Base-by-base conservation (phyloP, 139 green algal species). In the Micractinium sp. region DNA sequence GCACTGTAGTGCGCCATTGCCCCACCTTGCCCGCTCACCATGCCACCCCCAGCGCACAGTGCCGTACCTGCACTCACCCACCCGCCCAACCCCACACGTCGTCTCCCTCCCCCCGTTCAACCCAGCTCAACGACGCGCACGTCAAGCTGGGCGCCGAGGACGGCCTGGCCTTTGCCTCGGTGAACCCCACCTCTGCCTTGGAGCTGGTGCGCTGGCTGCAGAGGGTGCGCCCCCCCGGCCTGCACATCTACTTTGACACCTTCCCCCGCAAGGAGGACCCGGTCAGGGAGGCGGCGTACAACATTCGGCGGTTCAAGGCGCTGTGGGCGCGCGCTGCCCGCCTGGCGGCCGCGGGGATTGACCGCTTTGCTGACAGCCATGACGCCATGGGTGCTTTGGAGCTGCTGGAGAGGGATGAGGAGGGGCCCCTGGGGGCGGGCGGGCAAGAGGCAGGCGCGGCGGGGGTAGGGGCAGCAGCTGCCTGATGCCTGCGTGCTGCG, bases 141-240 rank as follows among this genome's bases (percentile, higher is more conserved):
- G 84, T 91, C 3, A 87, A 88, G n/a, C 80, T 96, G 47, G 95
- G 94, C 0, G 95, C 94, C 0, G 95, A 97, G 73, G 95, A 97
- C 74, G 95, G 95, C 15, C 85, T 96, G 33, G 88, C 88, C 12
- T 93, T 95, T 88, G 92, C 78, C 2, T 91, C 89, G 0, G 75
- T 93, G 18, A 89, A 92, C 89, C 53, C 87, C 3, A 27, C 41
- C 1, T 79, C 36, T 16, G 89, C 93, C 16, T 78, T 95, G 66
- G 95, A 97, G 92, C 69, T 96, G 38, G 86, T 97, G n/a, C 90
- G 77, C n/a, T 94, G 87, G 90, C 82, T 96, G 60, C 86, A 92
- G 77, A 71, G 83, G 31, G 66, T 82, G 3, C 41, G 16, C 14
- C 47, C 47, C 29, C 22, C 63, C 41, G 74, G 74, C 74, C 27